Percentiles rank a stretch among this genome's conserved stretches.
These are phyloP conservation scores for Pneumocystis sp. DNA, from an alignment of 1,139 yeast genomes.

Conservation along the genomic window DNA sequence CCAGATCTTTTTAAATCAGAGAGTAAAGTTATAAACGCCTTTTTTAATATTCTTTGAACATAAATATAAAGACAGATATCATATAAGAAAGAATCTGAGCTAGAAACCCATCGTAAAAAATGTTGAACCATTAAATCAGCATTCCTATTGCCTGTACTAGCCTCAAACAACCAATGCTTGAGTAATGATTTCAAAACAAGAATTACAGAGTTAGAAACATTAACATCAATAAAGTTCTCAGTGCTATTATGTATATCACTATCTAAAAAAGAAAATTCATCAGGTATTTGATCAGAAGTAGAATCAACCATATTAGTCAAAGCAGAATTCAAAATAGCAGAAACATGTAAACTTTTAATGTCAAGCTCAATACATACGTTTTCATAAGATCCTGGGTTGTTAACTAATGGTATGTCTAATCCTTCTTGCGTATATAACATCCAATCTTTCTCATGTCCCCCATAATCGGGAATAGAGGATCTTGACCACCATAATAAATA, in stretches of 20 bases:
- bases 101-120: conserved; percentile 78
- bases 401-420: conserved; percentile 56
- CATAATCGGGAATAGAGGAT: conserved; percentile 67
- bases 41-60: conserved; percentile 71
- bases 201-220: conserved; percentile 43
- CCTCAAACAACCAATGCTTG: conserved; percentile 91
- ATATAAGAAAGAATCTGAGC: conserved; percentile 54
- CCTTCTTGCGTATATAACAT: conserved; percentile 37
- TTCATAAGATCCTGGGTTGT: conserved; percentile 66
- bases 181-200: conserved; percentile 63
- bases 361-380: conserved; percentile 69
- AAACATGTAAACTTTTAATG: conserved; percentile 64
- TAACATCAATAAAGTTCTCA: conserved; percentile 22
- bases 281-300: conserved; percentile 30
- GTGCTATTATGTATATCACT: not conserved
- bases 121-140: conserved; percentile 80
- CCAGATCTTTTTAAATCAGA: conserved; percentile 72
- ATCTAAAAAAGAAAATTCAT: conserved; percentile 8
- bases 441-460: conserved; percentile 61
- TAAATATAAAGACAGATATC: conserved; percentile 74
- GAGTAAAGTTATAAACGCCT: conserved; percentile 64
- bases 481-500: conserved; percentile 91
- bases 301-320: conserved; percentile 69
- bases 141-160: conserved; percentile 46
- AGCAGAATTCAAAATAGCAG: conserved; percentile 73